A percentile compares a stretch with the other conserved stretches of the same genome.
These are phyloP conservation scores for Graphiopsis chlorocephala DNA, from an alignment of 2,329 filamentous ascomycete species.

Conservation along the genomic window DNA sequence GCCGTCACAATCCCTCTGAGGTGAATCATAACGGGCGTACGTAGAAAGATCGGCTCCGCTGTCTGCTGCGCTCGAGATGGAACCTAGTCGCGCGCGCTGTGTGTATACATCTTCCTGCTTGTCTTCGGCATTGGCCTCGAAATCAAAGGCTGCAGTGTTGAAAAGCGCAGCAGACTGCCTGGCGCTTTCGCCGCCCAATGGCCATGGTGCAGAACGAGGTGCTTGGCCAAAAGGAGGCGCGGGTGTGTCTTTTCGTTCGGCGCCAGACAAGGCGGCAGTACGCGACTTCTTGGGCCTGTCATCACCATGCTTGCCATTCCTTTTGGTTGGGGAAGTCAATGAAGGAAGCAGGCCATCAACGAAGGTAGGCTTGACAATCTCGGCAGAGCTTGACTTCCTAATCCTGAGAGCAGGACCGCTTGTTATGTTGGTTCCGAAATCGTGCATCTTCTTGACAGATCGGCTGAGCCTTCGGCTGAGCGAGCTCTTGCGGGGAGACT, in stretches of 20 bases:
- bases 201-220: constrained; percentile 23
- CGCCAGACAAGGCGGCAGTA: constrained; percentile 16
- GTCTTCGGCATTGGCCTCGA: constrained; percentile 5
- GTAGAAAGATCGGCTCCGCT: constrained; percentile 36
- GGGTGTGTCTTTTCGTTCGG: constrained; percentile 35
- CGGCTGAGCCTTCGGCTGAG: constrained; percentile 11
- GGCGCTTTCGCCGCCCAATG: constrained; percentile 32
- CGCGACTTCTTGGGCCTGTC: constrained; percentile 31
- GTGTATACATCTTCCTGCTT: constrained; percentile 22
- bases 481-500: constrained; percentile 10
- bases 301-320: constrained; percentile 24
- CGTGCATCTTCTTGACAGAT: constrained; percentile 16
- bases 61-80: constrained; percentile 35
- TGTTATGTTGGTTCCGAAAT: constrained; percentile 13
- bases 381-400: constrained; percentile 5
- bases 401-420: constrained; percentile 6
- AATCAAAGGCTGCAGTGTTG: constrained; percentile 19
- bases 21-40: constrained; percentile 24
- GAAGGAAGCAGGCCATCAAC: constrained; percentile 4
- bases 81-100: constrained; percentile 29
- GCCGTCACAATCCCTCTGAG: constrained; percentile 31
- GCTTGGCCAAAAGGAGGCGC: constrained; percentile 24
- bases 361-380: neutral
- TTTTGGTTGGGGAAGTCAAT: constrained; percentile 32
- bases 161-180: constrained; percentile 30